A percentile compares a stretch with the other conserved stretches of the same genome.
These are phyloP conservation scores for Pelargonium cotyledonis DNA, from an alignment of 441 rosid species.

Conservation along the genomic window DNA sequence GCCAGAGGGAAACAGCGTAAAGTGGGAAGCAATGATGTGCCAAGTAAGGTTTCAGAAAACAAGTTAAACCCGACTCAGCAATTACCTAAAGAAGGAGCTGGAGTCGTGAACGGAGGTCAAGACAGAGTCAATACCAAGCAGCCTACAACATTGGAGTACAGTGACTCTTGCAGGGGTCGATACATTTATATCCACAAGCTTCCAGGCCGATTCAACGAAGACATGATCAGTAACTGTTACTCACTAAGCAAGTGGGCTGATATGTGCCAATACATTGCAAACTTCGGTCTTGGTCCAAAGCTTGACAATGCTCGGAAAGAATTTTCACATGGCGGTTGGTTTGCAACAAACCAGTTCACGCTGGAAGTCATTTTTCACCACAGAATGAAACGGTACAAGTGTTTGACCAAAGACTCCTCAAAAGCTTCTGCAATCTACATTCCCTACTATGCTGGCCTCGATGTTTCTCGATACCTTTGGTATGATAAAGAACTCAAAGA, in stretches of 20 bases:
- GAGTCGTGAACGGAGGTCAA: background rate
- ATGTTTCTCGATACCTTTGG: constrained; percentile 13
- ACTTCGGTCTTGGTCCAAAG: constrained; percentile 34
- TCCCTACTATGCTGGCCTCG: constrained; percentile 15
- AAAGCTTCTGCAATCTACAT: constrained; percentile 11
- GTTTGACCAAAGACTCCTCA: constrained; percentile 20
- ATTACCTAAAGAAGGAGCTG: no score
- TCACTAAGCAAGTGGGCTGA: constrained; percentile 25
- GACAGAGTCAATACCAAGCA: background rate
- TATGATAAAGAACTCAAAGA: background rate
- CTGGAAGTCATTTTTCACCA: constrained; percentile 34
- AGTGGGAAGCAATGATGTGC: no score
- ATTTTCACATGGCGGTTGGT: constrained; percentile 23
- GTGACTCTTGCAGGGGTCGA: constrained; percentile 15
- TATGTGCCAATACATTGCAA: constrained; percentile 30
- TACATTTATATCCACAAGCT: constrained; percentile 36
- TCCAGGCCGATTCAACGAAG: constrained; percentile 35
- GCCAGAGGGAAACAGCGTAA: no score
- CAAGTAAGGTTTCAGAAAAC: no score
- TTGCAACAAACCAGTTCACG: constrained; percentile 33
- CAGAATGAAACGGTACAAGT: constrained; percentile 12
- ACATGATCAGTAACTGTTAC: constrained; percentile 29
- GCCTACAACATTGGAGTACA: background rate
- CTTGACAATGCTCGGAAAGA: constrained; percentile 6
- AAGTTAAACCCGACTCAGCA: no score